Base-by-base conservation (phyloP, 768 basidiomycete genomes). In the Russula abietina region DNA sequence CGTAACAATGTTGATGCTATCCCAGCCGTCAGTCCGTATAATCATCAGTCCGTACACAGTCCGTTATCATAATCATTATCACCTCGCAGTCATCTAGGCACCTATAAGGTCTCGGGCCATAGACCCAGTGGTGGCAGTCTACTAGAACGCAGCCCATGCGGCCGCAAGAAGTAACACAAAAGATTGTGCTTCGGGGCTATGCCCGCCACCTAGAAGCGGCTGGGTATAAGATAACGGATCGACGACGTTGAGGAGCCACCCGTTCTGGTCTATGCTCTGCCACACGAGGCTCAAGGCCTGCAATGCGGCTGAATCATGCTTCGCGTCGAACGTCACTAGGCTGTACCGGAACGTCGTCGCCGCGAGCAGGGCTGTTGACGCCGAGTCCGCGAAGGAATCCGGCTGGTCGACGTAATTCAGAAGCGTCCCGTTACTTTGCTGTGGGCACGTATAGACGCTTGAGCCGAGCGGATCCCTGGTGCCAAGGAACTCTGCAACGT, bases 301-400 rank as follows among this genome's bases (percentile, higher is more conserved):
- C 63, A 76, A 72, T 7, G 83, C 83, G 26, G 74, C 67, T 1
- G 72, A 70, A 41, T 83, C 70, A 56, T 77, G 71, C 12, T 72
- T 70, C 30, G 66, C 67, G 62, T 76, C 72, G 38, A 73, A 69
- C 6, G 77, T 78, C 60, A 82, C 71, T 3, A 70, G 65, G 16
- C 82, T 80, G 71, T 83, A 76, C 38, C 84, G 79, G 69, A 82
- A 85, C 7, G 83, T 81, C 11, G 78, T 75, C 2, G 83, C 75
- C 3, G 83, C 84, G 49, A 87, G 74, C 5, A 86, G 74, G 0
- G 85, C 83, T 4, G 84, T 86, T 17, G 78, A 75, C 2, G 84
- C 72, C 3, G 81, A 73, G 67, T 87, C 85, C 7, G 72, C 70
- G 72, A 85, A 86, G 0, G 81, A 79, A n/a, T 64, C 71, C 1